A percentile compares a stretch with the other conserved stretches of the same genome.
These are phyloP conservation scores for Trichoderma polysporum DNA, from an alignment of 2,329 filamentous ascomycete genomes.

Conservation along the genomic window DNA sequence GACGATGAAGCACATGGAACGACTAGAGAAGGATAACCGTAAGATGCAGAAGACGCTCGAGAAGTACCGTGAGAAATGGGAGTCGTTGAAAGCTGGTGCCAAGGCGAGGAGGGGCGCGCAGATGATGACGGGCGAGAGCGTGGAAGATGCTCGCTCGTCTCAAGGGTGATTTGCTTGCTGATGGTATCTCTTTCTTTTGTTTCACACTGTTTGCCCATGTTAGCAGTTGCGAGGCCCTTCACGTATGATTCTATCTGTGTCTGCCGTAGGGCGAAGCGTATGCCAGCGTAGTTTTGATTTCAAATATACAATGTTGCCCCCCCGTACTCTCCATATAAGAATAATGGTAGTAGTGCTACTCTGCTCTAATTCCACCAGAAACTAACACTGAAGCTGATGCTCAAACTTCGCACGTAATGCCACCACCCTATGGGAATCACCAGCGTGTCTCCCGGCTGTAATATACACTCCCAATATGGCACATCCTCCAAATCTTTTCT, in stretches of 20 bases:
- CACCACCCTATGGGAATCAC: slow-evolving; percentile 96
- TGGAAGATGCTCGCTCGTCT: slow-evolving; percentile 34
- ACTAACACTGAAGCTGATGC: slow-evolving; percentile 87
- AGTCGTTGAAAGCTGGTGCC: slow-evolving; percentile 59
- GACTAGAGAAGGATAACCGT: slow-evolving; percentile 61
- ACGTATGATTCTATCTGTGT: not conserved
- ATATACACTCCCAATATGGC: slow-evolving; percentile 71
- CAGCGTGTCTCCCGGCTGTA: slow-evolving; percentile 78
- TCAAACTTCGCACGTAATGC: slow-evolving; percentile 90
- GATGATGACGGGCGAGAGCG: slow-evolving; percentile 34
- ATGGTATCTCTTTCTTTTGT: not conserved
- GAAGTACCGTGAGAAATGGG: slow-evolving; percentile 62
- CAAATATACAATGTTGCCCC: not conserved
- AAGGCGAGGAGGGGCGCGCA: slow-evolving; percentile 54
- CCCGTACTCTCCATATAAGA: not conserved
- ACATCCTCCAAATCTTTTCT: slow-evolving; percentile 55
- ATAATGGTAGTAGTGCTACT: not conserved
- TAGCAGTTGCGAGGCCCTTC: not conserved
- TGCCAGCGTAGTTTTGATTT: slow-evolving; percentile 7
- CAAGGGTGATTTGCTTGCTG: not conserved
- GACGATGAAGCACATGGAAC: slow-evolving; percentile 60
- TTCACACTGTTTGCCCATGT: not conserved
- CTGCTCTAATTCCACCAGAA: slow-evolving; percentile 84
- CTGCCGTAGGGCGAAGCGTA: not conserved
- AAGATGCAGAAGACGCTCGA: slow-evolving; percentile 56